Evolutionary conservation across 371 early-diverging fungal genomes (phyloP).

Genomic region (Mortierella sp.): DNA sequence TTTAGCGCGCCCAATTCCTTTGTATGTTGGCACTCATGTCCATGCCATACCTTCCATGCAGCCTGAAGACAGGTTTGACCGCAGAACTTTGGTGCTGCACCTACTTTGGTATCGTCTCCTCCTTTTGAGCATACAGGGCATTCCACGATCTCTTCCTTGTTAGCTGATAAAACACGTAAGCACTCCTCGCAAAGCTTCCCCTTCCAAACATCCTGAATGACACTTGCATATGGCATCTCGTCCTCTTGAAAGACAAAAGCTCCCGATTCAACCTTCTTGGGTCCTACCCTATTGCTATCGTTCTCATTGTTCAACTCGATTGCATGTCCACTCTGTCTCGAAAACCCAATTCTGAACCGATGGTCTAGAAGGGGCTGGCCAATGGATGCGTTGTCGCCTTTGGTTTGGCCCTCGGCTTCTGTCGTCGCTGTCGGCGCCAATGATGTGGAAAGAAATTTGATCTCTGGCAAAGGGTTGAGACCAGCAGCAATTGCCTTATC

Average conservation of each 20-base stretch:
- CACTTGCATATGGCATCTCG: slow-evolving; percentile 46
- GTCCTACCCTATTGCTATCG: neutral
- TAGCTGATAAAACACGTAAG: slow-evolving; percentile 11
- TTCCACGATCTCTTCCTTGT: neutral
- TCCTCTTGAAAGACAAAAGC: slow-evolving; percentile 27
- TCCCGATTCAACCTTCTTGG: slow-evolving; percentile 33
- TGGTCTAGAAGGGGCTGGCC: slow-evolving; percentile 10
- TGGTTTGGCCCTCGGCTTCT: neutral
- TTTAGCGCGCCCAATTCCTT: slow-evolving; percentile 12
- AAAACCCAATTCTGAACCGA: slow-evolving; percentile 37
- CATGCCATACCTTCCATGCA: slow-evolving; percentile 47
- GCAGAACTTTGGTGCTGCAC: slow-evolving; percentile 28
- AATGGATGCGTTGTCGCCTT: neutral
- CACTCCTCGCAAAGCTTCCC: slow-evolving; percentile 48
- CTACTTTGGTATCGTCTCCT: neutral
- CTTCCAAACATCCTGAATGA: slow-evolving; percentile 36
- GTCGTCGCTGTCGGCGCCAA: neutral
- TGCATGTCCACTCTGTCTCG: slow-evolving; percentile 29
- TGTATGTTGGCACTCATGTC: slow-evolving; percentile 30
- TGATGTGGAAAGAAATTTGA: neutral
- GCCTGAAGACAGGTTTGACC: slow-evolving; percentile 19
- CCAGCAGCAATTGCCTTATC: slow-evolving; percentile 3
- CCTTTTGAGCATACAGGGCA: slow-evolving; percentile 24
- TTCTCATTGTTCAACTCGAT: slow-evolving; percentile 23
- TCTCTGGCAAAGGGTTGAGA: slow-evolving; percentile 9